Percentiles rank a stretch among this genome's conserved stretches.
Conservation (phyloP, 345 rosid species). For the Raphanus raphanistrum region DNA sequence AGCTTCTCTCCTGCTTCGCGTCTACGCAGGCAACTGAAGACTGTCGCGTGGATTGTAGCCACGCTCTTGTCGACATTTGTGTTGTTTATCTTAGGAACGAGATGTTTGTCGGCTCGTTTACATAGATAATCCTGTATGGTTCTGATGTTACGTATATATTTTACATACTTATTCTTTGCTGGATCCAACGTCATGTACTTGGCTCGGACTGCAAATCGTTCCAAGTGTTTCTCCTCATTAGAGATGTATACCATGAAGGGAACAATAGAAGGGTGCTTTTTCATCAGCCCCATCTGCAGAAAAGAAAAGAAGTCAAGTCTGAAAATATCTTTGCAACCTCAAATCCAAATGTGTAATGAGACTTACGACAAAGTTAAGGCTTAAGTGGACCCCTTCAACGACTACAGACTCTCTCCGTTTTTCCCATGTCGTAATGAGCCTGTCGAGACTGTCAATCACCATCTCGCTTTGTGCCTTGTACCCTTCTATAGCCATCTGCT, state of each 20-base stretch:
- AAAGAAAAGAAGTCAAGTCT: background rate
- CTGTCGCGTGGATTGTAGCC: constrained; percentile 95
- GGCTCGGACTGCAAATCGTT: constrained; percentile 98
- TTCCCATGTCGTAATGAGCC: constrained; percentile 97
- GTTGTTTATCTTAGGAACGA: constrained; percentile 94
- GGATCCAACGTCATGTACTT: constrained; percentile 99
- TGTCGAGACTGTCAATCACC: constrained; percentile 98
- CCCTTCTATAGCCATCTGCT: constrained; percentile 98
- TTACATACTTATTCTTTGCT: constrained; percentile 90
- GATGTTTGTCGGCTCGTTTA: constrained; percentile 96
- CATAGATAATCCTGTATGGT: constrained; percentile 94
- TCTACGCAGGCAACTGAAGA: constrained; percentile 93
- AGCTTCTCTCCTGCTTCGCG: constrained; percentile 84
- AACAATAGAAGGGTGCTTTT: constrained; percentile 94
- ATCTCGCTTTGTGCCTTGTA: constrained; percentile 99
- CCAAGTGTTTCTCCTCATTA: constrained; percentile 95
- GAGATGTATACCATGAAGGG: constrained; percentile 97
- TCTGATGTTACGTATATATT: constrained; percentile 91
- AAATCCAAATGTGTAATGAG: constrained; percentile 15
- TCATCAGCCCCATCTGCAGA: constrained; percentile 97
- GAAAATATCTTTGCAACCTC: background rate
- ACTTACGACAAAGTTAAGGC: constrained; percentile 98
- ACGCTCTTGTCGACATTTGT: constrained; percentile 98
- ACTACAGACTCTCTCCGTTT: constrained; percentile 92
- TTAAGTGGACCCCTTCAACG: constrained; percentile 98